Evolutionary conservation across 1,284 basidiomycete species (phyloP).

Genomic region (Ustilago xerochloae): DNA sequence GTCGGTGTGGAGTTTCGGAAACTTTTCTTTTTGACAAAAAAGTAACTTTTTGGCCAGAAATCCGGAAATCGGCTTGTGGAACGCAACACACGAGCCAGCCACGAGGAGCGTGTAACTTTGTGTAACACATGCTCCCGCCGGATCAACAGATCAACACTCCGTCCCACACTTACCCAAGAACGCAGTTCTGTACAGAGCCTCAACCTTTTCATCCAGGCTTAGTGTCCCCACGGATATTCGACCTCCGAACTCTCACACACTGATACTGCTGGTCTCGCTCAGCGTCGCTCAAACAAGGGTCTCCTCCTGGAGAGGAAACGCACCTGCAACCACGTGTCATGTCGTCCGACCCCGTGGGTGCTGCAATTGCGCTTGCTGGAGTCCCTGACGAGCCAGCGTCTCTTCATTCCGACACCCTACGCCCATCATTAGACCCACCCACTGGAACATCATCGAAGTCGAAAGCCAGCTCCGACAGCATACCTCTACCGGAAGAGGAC

Average conservation of each 20-base stretch:
- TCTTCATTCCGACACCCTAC: constrained; percentile 28
- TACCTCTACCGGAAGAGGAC: constrained; percentile 34
- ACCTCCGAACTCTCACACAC: too few species aligned
- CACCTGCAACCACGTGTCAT: constrained; percentile 12
- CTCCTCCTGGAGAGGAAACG: neutral
- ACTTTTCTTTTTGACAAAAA: constrained; percentile 7
- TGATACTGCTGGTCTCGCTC: too few species aligned
- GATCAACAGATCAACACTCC: constrained; percentile 7
- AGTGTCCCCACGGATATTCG: too few species aligned
- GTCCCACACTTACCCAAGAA: neutral
- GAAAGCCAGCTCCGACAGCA: constrained; percentile 36
- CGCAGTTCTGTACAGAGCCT: neutral
- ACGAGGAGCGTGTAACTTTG: neutral
- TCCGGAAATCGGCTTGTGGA: constrained; percentile 24
- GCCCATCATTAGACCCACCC: constrained; percentile 16
- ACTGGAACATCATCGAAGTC: neutral
- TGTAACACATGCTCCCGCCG: neutral
- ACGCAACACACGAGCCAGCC: neutral
- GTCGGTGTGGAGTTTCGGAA: constrained; percentile 23
- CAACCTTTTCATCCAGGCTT: neutral
- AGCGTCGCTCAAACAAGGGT: neutral
- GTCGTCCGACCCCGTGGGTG: constrained; percentile 55
- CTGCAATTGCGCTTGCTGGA: constrained; percentile 52
- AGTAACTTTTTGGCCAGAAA: neutral
- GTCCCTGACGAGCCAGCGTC: constrained; percentile 47